A percentile compares a stretch with the other conserved stretches of the same genome.
Evolutionary conservation across 2,329 filamentous ascomycete species (phyloP).

Genomic region (Ambrosiella beaveri): DNA sequence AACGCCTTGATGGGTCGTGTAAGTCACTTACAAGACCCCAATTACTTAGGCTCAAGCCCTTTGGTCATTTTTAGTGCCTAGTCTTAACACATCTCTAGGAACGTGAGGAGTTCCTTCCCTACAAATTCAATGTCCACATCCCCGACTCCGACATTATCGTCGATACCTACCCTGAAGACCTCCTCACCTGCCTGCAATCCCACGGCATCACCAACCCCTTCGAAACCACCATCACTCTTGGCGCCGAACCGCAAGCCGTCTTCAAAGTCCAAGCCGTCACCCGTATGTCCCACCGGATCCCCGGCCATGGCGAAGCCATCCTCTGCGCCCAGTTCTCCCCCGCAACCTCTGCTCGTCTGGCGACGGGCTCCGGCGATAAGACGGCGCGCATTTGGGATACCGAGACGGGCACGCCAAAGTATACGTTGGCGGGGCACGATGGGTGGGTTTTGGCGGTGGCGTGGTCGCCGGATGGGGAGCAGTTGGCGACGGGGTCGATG

Average conservation of each 20-base stretch:
- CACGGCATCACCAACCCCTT: conserved; percentile 42
- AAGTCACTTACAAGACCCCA: conserved; percentile 16
- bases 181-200: conserved; percentile 34
- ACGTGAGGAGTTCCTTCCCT: conserved; percentile 41
- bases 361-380: conserved; percentile 78
- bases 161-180: conserved; percentile 38
- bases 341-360: conserved; percentile 55
- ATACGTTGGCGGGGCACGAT: conserved; percentile 73
- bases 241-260: conserved; percentile 67
- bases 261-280: conserved; percentile 88
- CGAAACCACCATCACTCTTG: conserved; percentile 37
- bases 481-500: conserved; percentile 80
- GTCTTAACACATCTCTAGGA: conserved; percentile 22
- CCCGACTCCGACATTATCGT: conserved; percentile 34
- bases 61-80: background rate
- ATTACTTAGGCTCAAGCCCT: too few relatives aligned
- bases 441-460: conserved; percentile 79
- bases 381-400: conserved; percentile 91
- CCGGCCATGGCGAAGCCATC: conserved; percentile 83
- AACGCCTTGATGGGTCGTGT: conserved; percentile 71
- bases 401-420: conserved; percentile 74
- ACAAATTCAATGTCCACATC: conserved; percentile 43
- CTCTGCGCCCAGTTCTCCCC: conserved; percentile 76
- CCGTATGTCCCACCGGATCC: conserved; percentile 72
- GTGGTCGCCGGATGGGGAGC: conserved; percentile 68